Evolutionary conservation across 2,329 filamentous ascomycete species (phyloP).

Genomic region (Clonostachys chloroleuca): DNA sequence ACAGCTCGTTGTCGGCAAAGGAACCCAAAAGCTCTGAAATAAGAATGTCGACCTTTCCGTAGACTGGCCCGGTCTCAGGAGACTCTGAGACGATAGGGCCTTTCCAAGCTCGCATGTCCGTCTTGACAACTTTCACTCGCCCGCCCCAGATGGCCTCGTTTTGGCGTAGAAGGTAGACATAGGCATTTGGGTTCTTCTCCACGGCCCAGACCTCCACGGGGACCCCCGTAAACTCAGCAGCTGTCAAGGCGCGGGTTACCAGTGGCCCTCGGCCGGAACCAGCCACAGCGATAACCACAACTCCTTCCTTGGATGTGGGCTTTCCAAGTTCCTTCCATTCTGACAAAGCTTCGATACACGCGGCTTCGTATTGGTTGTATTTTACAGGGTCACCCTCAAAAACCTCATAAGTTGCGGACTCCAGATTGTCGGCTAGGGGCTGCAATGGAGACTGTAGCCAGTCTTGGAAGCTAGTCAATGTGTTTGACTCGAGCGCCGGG

Average conservation of each 20-base stretch:
- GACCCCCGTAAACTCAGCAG: slow-evolving; percentile 71
- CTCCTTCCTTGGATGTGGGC: slow-evolving; percentile 64
- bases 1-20: slow-evolving; percentile 95
- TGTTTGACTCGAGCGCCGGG: slow-evolving; percentile 42
- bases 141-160: slow-evolving; percentile 79
- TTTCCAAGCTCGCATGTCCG: slow-evolving; percentile 95
- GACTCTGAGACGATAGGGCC: slow-evolving; percentile 59
- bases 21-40: slow-evolving; percentile 92
- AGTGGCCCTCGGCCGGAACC: slow-evolving; percentile 90
- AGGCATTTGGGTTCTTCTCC: slow-evolving; percentile 98
- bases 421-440: slow-evolving; percentile 91
- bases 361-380: slow-evolving; percentile 90
- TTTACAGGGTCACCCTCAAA: slow-evolving; percentile 99
- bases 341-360: slow-evolving; percentile 72
- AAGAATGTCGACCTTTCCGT: slow-evolving; percentile 80
- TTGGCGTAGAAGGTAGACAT: slow-evolving; percentile 83
- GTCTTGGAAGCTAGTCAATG: slow-evolving; percentile 69
- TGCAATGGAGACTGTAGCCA: slow-evolving; percentile 94
- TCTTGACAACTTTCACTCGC: slow-evolving; percentile 83
- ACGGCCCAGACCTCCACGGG: slow-evolving; percentile 85
- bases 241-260: slow-evolving; percentile 80
- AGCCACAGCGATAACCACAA: slow-evolving; percentile 84
- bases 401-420: slow-evolving; percentile 96
- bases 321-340: slow-evolving; percentile 74
- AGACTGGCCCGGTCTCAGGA: slow-evolving; percentile 34